These are phyloP conservation scores for Aspergillus ellipticus DNA, from an alignment of 495 filamentous ascomycete species.

Conservation along the genomic window DNA sequence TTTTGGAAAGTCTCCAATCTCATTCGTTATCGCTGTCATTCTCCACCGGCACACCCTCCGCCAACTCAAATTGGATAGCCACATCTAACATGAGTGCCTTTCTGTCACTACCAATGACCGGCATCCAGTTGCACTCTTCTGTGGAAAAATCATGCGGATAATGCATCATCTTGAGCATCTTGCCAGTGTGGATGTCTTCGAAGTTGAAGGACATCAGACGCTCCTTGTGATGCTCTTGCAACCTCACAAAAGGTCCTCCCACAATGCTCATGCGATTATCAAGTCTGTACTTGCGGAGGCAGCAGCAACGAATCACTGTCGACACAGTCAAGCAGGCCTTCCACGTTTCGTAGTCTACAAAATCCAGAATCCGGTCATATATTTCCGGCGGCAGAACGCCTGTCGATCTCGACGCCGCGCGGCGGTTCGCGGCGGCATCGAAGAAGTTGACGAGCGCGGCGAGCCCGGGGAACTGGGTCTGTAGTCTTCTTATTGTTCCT, in stretches of 20 bases:
- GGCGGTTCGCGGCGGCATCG: neutral
- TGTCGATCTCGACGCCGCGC: neutral
- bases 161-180: neutral
- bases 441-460: conserved; percentile 6
- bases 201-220: conserved; percentile 3
- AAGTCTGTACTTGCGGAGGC: conserved; percentile 8
- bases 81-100: neutral
- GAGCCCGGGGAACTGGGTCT: conserved; percentile 2
- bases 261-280: conserved; percentile 2
- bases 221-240: neutral
- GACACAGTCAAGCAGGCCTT: neutral
- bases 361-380: conserved; percentile 1
- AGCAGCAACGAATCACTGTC: neutral
- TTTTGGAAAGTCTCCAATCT: too few species aligned
- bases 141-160: neutral
- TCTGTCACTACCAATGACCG: neutral
- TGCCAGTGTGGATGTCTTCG: neutral
- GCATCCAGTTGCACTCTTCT: neutral
- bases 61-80: neutral
- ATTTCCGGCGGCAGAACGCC: neutral
- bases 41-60: conserved; percentile 6
- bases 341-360: conserved; percentile 7
- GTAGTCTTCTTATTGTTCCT: neutral
- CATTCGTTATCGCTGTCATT: conserved; percentile 4
- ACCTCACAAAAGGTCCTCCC: conserved; percentile 4